phyloP scores from a whole-genome alignment of 345 rosid species.

The Rhodamnia rubescens region DNA sequence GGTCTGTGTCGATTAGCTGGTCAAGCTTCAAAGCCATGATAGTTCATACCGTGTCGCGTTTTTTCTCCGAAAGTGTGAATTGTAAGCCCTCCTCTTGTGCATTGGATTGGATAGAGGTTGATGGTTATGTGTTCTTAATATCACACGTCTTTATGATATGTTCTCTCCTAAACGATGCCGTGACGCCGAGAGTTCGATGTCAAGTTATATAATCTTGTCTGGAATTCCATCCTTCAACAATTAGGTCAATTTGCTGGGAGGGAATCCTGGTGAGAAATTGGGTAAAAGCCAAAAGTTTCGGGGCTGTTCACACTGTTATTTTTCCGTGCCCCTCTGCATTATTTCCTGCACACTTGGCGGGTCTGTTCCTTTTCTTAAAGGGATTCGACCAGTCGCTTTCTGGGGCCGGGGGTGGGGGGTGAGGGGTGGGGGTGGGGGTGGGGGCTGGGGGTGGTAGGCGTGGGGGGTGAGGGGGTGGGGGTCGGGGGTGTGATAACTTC shows the following conservation, averaged over 20 bases:
- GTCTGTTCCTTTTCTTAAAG: not conserved
- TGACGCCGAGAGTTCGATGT: not conserved
- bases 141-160: not conserved
- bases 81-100: not conserved
- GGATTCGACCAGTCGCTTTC: not conserved
- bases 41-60: not conserved
- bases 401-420: not conserved
- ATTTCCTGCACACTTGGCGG: not conserved
- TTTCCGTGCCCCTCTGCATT: not conserved
- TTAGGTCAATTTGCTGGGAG: not conserved
- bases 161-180: not conserved
- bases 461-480: too few species aligned
- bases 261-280: not conserved
- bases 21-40: not conserved
- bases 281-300: not conserved
- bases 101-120: not conserved
- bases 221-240: not conserved
- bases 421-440: too few species aligned
- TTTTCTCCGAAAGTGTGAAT: not conserved
- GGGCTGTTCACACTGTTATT: not conserved
- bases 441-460: too few species aligned
- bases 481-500: not conserved
- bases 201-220: not conserved
- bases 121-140: not conserved
- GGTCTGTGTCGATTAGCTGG: not conserved